These are phyloP conservation scores for Curvularia verruculosa DNA, from an alignment of 2,329 filamentous ascomycete species.

Conservation along the genomic window DNA sequence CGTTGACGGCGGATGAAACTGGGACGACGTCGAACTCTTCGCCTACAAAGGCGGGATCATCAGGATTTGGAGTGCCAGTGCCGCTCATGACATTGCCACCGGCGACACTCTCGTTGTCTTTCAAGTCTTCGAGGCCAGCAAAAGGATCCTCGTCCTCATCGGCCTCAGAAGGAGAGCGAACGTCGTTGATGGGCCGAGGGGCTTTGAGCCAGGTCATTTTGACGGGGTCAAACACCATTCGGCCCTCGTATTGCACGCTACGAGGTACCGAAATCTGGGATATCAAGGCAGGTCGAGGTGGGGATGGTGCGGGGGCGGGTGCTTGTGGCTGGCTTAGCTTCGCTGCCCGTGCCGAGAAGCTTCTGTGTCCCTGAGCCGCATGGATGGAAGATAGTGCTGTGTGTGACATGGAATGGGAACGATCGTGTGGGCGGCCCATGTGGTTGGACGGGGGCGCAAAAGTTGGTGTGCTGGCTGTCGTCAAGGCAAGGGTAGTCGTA, in stretches of 20 bases:
- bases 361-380: conserved; percentile 45
- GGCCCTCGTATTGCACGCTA: conserved; percentile 91
- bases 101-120: conserved; percentile 62
- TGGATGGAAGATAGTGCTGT: conserved; percentile 47
- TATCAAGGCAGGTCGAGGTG: conserved; percentile 76
- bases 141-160: conserved; percentile 94
- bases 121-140: conserved; percentile 90
- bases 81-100: conserved; percentile 33
- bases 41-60: conserved; percentile 64
- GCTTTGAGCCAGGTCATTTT: conserved; percentile 98
- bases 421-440: conserved; percentile 40
- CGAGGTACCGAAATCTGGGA: conserved; percentile 82
- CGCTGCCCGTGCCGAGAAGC: conserved; percentile 44
- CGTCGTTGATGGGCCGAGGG: conserved; percentile 42
- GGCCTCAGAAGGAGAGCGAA: conserved; percentile 57
- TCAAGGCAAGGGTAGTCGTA: conserved; percentile 49
- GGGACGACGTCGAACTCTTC: conserved; percentile 97
- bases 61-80: conserved; percentile 25
- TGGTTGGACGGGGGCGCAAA: conserved; percentile 44
- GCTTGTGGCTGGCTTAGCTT: conserved; percentile 44
- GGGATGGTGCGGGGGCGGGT: conserved; percentile 56
- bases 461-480: conserved; percentile 49
- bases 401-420: conserved; percentile 50
- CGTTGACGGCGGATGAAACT: conserved; percentile 89
- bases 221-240: conserved; percentile 97